These are phyloP conservation scores for Hordeum marinum DNA, from an alignment of 176 grass and related monocot species.

Conservation along the genomic window DNA sequence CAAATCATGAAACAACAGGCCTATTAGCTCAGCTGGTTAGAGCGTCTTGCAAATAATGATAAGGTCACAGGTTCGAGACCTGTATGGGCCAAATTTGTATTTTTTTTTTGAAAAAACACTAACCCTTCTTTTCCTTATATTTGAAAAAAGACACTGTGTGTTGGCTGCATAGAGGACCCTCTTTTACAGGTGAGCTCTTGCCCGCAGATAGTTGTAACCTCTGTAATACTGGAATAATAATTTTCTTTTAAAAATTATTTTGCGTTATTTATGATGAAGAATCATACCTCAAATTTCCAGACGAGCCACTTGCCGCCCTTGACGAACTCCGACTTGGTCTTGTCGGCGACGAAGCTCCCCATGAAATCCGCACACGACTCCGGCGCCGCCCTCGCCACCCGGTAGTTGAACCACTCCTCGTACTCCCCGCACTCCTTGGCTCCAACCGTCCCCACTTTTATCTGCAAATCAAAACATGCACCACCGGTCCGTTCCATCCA, in stretches of 20 bases:
- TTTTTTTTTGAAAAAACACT: no score
- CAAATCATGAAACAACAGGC: background rate
- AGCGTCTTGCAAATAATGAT: slow-evolving; percentile 95
- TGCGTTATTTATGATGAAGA: background rate
- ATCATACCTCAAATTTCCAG: slow-evolving; percentile 82
- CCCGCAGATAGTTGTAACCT: no score
- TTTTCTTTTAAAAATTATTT: no score
- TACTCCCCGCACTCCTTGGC: slow-evolving; percentile 93
- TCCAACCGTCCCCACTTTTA: slow-evolving; percentile 65
- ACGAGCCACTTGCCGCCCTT: slow-evolving; percentile 98
- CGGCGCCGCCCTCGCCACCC: slow-evolving; percentile 72
- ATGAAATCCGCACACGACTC: slow-evolving; percentile 87
- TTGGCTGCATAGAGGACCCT: no score
- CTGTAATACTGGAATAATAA: no score
- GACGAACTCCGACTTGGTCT: slow-evolving; percentile 80
- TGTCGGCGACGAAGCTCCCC: slow-evolving; percentile 84
- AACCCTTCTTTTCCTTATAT: no score
- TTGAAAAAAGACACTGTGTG: no score
- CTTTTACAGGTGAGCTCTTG: no score
- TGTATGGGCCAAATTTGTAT: slow-evolving; percentile 19
- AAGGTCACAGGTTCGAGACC: slow-evolving; percentile 96
- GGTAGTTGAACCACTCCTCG: slow-evolving; percentile 99
- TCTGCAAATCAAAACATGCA: slow-evolving; percentile 27
- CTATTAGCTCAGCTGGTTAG: slow-evolving; percentile 98
- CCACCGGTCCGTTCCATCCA: no score